phyloP scores from a whole-genome alignment of 2,329 filamentous ascomycete genomes.

The Aspergillus intermedius region DNA sequence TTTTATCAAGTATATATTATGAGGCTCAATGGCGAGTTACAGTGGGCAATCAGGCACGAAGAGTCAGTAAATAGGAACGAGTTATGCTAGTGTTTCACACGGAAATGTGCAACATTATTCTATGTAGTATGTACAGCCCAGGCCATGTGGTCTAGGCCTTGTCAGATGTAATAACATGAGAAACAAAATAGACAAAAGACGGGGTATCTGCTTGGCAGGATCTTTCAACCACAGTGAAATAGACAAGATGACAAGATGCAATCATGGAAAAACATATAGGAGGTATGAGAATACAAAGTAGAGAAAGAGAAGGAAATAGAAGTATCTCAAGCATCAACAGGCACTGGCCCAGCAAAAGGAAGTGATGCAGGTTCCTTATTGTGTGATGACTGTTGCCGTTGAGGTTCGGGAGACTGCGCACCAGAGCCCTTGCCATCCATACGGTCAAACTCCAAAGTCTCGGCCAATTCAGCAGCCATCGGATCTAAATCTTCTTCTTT shows the following conservation, averaged over 20 bases:
- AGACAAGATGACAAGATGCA: not conserved
- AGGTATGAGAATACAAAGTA: not conserved
- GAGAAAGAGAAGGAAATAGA: not conserved
- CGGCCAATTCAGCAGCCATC: slow-evolving; percentile 41
- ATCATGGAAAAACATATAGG: not conserved
- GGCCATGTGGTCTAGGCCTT: not conserved
- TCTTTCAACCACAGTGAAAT: slow-evolving; percentile 1
- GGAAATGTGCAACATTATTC: too few relatives aligned
- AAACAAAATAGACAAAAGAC: slow-evolving; percentile 5
- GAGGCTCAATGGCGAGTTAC: too few relatives aligned
- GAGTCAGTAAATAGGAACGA: too few relatives aligned
- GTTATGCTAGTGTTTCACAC: too few relatives aligned
- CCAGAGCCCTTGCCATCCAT: slow-evolving; percentile 30
- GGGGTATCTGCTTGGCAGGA: slow-evolving; percentile 31
- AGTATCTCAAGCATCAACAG: slow-evolving; percentile 25
- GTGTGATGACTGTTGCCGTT: slow-evolving; percentile 15
- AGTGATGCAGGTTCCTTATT: slow-evolving; percentile 19
- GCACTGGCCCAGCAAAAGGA: slow-evolving; percentile 21
- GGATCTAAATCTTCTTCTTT: slow-evolving; percentile 43
- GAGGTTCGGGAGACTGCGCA: slow-evolving; percentile 23
- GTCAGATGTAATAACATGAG: not conserved
- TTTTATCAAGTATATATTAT: too few relatives aligned
- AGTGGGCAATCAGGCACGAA: too few relatives aligned
- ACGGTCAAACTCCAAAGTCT: slow-evolving; percentile 40
- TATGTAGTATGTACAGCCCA: not conserved